These are phyloP conservation scores for Carex pumila DNA, from an alignment of 176 grass and related monocot species.

Conservation along the genomic window DNA sequence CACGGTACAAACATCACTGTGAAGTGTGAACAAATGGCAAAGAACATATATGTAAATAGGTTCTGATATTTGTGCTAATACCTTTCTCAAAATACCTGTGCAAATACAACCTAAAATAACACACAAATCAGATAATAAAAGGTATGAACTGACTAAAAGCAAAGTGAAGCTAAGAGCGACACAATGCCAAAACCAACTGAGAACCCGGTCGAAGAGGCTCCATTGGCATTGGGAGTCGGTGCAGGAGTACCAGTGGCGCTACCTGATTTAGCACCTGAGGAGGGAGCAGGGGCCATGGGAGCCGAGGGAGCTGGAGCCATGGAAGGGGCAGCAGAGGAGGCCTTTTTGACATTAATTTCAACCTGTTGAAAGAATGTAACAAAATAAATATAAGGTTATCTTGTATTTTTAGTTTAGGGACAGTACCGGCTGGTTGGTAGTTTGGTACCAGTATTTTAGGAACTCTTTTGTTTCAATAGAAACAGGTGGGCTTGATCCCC, in stretches of 20 bases:
- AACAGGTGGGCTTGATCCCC: too few species aligned
- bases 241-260: neutral
- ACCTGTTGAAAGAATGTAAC: neutral
- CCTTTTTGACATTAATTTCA: neutral
- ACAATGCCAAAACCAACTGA: slow-evolving; percentile 21
- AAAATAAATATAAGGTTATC: neutral
- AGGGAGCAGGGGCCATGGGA: neutral
- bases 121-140: slow-evolving; percentile 1
- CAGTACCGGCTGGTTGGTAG: too few species aligned
- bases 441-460: too few species aligned
- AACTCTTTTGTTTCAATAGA: too few species aligned
- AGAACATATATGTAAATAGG: neutral
- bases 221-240: slow-evolving; percentile 27
- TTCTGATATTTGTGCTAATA: neutral
- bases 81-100: neutral
- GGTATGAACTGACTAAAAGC: neutral
- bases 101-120: neutral
- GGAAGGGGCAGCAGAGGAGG: slow-evolving; percentile 57
- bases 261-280: neutral
- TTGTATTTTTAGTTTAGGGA: too few species aligned
- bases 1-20: neutral
- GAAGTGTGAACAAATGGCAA: slow-evolving; percentile 12
- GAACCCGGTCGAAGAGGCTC: neutral
- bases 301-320: slow-evolving; percentile 27
- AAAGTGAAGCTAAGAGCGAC: slow-evolving; percentile 17